phyloP scores from a whole-genome alignment of 176 grass and related monocot species.

The Carex kokanica region DNA sequence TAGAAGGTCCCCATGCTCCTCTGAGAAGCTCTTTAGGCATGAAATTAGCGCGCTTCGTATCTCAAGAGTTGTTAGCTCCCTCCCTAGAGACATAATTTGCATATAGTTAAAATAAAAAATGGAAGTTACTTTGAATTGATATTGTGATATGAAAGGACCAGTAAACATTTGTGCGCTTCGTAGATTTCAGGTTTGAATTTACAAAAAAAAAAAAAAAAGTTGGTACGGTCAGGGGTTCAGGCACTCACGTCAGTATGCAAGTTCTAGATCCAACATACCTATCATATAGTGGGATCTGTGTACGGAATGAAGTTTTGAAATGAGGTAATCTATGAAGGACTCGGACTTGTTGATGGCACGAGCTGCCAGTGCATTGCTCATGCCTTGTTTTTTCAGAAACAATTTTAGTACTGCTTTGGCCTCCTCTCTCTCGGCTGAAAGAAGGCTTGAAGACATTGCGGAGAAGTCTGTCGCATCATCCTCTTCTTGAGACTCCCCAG shows the following conservation, averaged over 20 bases:
- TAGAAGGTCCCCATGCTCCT: conserved; percentile 59
- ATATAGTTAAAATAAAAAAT: neutral
- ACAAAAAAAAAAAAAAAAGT: neutral
- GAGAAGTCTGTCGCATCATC: conserved; percentile 32
- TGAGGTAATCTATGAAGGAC: conserved; percentile 72
- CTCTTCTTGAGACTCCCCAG: conserved; percentile 32
- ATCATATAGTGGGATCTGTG: conserved; percentile 86
- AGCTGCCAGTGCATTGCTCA: conserved; percentile 66
- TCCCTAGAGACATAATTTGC: conserved; percentile 51
- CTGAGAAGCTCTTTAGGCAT: conserved; percentile 57
- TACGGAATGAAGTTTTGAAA: conserved; percentile 56
- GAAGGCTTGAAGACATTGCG: conserved; percentile 49
- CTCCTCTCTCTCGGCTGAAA: conserved; percentile 83
- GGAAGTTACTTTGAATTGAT: neutral
- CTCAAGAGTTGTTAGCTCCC: conserved; percentile 90
- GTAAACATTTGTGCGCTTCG: too few species aligned
- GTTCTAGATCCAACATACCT: conserved; percentile 36
- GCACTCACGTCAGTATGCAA: neutral
- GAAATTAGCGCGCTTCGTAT: conserved; percentile 68
- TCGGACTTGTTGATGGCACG: conserved; percentile 79
- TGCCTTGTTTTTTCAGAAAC: conserved; percentile 75
- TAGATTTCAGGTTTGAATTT: neutral
- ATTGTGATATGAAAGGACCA: neutral
- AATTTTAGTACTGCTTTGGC: conserved; percentile 88
- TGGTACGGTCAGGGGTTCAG: neutral